Conservation (phyloP, 2,329 filamentous ascomycete genomes). For the Fusarium stilboides region DNA sequence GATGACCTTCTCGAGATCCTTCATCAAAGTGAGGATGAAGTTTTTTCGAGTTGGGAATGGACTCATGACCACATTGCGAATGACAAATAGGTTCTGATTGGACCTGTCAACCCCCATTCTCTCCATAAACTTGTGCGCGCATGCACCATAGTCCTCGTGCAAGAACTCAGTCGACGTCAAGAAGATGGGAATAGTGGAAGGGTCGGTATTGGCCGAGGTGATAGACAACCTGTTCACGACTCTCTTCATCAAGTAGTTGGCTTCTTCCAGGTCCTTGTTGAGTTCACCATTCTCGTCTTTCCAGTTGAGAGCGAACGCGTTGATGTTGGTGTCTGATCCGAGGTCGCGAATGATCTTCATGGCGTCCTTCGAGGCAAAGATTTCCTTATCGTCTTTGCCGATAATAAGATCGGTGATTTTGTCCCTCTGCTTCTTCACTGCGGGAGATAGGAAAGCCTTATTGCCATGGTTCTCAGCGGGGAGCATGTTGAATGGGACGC, state of each 20-base stretch:
- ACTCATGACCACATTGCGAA: conserved; percentile 65
- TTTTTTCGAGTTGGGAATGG: conserved; percentile 59
- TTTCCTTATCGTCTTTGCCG: conserved; percentile 54
- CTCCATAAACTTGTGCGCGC: conserved; percentile 59
- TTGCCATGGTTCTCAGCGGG: conserved; percentile 51
- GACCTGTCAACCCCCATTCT: conserved; percentile 56
- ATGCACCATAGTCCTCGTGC: conserved; percentile 58
- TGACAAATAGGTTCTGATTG: conserved; percentile 58
- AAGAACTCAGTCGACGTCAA: conserved; percentile 62
- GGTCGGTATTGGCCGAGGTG: conserved; percentile 57
- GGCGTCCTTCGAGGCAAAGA: conserved; percentile 54
- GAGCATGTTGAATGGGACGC: conserved; percentile 61
- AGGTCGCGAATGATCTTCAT: conserved; percentile 58
- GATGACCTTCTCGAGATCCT: conserved; percentile 52
- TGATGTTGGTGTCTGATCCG: conserved; percentile 65
- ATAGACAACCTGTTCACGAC: conserved; percentile 61
- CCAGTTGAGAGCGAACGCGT: conserved; percentile 63
- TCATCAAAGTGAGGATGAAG: conserved; percentile 58
- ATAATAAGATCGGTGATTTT: conserved; percentile 59
- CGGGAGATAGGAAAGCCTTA: conserved; percentile 39
- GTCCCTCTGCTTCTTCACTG: conserved; percentile 55
- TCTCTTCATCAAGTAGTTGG: conserved; percentile 64
- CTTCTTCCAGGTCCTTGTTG: conserved; percentile 63
- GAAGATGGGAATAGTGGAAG: conserved; percentile 59
- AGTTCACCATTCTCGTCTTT: conserved; percentile 55